Evolutionary conservation across 139 green algal genomes (phyloP), one percentile per base, ranked within the genome.

Genomic region (Pleodorina starrii): DNA sequence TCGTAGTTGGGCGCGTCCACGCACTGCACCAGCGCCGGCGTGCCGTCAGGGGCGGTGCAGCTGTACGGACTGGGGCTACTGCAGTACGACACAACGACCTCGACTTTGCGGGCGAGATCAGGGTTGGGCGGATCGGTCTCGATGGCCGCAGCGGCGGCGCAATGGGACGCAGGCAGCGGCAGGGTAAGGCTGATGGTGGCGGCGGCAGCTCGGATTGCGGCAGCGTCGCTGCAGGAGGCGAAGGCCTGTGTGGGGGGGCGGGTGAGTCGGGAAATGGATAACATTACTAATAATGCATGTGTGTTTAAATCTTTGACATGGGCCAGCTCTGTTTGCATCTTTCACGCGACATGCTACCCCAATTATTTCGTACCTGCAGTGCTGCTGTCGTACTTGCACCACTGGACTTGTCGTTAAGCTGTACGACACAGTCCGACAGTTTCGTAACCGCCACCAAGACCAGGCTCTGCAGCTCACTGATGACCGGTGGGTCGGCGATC

Each of bases 1-100:
- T 74, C 54, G 54, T 85, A 85, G 78, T 85, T 85, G 32, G 78
- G 78, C 3, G 78, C 7, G 29, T 85, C 50, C 9, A 54, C 21
- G 54, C 78, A 85, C 19, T 54, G 54, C 51, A 54, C 54, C 78
- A 85, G 16, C 78, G 23, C 10, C 78, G 78, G 78, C 78, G 36
- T 36, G 54, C 54, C 48, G 76, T 84, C n/a, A 2, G 12, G 10
- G 11, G 51, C 78, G 7, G 21, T 38, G 40, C 78, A 85, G 35
- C 38, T 73, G 54, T 74, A 85, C 21, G 78, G 78, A 21, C 36
- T 73, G 40, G 54, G 54, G 9, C 40, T 19, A 60, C 40, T 17
- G 40, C 78, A 85, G 35, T 35, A 73, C 36, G 78, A 73, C 54
- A 85, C 11, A 51, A 27, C 78, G 40, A 57, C 73, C 51, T 85